Evolutionary conservation across 305 asterid genomes (phyloP), one percentile per base, ranked within the genome.

Genomic region (Fraxinus latifolia): DNA sequence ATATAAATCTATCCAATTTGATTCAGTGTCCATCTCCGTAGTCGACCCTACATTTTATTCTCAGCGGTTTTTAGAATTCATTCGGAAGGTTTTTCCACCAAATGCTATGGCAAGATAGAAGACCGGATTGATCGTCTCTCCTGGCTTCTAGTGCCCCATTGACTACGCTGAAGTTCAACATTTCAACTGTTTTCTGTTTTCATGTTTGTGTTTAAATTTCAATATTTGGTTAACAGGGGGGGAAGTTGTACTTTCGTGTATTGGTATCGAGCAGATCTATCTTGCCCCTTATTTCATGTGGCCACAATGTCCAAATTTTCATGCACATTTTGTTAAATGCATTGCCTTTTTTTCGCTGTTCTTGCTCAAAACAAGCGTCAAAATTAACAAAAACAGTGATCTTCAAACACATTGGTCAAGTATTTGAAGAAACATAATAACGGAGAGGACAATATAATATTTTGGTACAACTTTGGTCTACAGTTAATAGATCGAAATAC

Each of bases 21-120:
- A 94, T 83, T 91, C 99, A 0, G 44, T 93, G 33, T 92, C 94
- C 32, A 95, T 96, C 72, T 96, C 99, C 9, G 97, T 97, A 0
- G 99, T 95, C 5, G 97, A 95, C 50, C 98, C 99, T 14, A 89
- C 81, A 14, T 93, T 91, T 86, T 96, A 95, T 89, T 95, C 99
- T 0, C 79, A 89, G 73, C 91, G 98, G 47, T 95, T 96, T 82
- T 81, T 95, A 78, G 96, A 91, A 15, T 96, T 96, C 87, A 89
- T 96, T 78, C 89, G 88, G 86, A 96, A 91, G 90, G 97, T 91
- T 65, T 96, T 96, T 62, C 99, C 99, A 7, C 77, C 94, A 6
- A 86, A 85, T 77, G 79, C 82, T 3, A 77, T 74, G 44, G 77
- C 77, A 77, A 85, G 47, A 72, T 87, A 88, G 86, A 81, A 74